Conservation (phyloP, 2,329 filamentous ascomycete genomes). For the Fusarium buharicum region DNA sequence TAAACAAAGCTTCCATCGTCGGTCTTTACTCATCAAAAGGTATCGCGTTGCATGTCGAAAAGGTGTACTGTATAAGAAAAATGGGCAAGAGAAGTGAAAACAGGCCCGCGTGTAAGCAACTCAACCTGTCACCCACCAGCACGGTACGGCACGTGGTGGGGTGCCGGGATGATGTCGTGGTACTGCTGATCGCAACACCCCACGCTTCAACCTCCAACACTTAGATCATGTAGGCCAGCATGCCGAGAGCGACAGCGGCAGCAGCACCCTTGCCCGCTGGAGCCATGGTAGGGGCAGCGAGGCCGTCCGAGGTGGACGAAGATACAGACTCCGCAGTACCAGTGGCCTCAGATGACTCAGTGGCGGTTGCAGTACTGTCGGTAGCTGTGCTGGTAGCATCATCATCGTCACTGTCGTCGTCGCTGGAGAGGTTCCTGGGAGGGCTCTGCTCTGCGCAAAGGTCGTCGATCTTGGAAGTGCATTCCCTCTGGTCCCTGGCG, state of each 20-base stretch:
- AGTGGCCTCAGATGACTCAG: slow-evolving; percentile 31
- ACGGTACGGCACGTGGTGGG: slow-evolving; percentile 28
- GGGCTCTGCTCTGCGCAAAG: slow-evolving; percentile 57
- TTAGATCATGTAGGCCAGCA: slow-evolving; percentile 64
- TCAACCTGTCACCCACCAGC: slow-evolving; percentile 21
- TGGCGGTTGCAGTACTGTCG: slow-evolving; percentile 37
- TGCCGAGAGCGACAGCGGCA: slow-evolving; percentile 61
- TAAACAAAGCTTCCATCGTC: slow-evolving; percentile 33
- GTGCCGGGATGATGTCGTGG: slow-evolving; percentile 35
- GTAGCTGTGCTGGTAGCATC: slow-evolving; percentile 45
- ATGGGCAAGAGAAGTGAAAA: slow-evolving; percentile 49
- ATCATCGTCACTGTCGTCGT: slow-evolving; percentile 33
- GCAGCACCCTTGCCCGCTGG: slow-evolving; percentile 56
- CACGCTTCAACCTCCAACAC: slow-evolving; percentile 29
- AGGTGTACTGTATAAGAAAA: slow-evolving; percentile 49
- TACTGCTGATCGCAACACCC: slow-evolving; percentile 29
- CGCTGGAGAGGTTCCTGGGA: slow-evolving; percentile 47
- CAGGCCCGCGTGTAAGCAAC: slow-evolving; percentile 18
- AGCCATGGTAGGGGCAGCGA: slow-evolving; percentile 57
- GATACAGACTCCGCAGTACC: slow-evolving; percentile 46
- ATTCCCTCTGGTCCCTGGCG: slow-evolving; percentile 57
- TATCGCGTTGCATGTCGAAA: slow-evolving; percentile 46
- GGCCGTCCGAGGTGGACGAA: slow-evolving; percentile 48
- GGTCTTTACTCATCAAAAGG: slow-evolving; percentile 44
- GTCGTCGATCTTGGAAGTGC: slow-evolving; percentile 58